Evolutionary conservation across 805 yeast species (phyloP).

Genomic region (Ogataea dorogensis): DNA sequence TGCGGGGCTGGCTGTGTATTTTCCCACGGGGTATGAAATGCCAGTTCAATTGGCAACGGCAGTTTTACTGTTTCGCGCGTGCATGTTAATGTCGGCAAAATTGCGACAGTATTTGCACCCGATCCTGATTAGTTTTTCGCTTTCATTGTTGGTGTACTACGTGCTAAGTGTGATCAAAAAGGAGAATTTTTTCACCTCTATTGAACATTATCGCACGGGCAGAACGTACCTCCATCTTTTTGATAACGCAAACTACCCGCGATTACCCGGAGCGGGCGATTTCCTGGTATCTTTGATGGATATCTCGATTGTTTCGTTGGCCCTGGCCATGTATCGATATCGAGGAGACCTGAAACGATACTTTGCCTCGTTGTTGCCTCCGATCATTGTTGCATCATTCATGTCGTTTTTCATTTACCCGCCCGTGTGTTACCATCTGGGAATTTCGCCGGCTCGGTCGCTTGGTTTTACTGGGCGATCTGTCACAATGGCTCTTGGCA

Average conservation of each 20-base stretch:
- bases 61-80: slow-evolving; percentile 52
- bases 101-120: slow-evolving; percentile 64
- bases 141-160: slow-evolving; percentile 62
- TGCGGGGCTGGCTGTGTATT: slow-evolving; percentile 61
- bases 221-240: slow-evolving; percentile 61
- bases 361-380: slow-evolving; percentile 57
- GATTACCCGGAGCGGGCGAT: slow-evolving; percentile 83
- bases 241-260: slow-evolving; percentile 35
- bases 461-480: slow-evolving; percentile 79
- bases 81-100: slow-evolving; percentile 44
- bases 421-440: slow-evolving; percentile 60
- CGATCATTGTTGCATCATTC: slow-evolving; percentile 53
- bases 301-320: slow-evolving; percentile 69
- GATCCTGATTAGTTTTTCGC: slow-evolving; percentile 60
- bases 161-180: slow-evolving; percentile 55
- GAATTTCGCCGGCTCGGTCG: slow-evolving; percentile 57
- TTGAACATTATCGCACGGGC: slow-evolving; percentile 65
- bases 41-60: slow-evolving; percentile 64
- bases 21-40: slow-evolving; percentile 52
- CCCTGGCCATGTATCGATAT: slow-evolving; percentile 76
- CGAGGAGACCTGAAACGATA: slow-evolving; percentile 60
- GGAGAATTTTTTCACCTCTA: slow-evolving; percentile 49
- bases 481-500: slow-evolving; percentile 75
- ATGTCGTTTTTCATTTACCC: slow-evolving; percentile 70
- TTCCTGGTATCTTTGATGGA: slow-evolving; percentile 70